These are phyloP conservation scores for Yarrowia sp. DNA, from an alignment of 805 yeast genomes.

Conservation along the genomic window DNA sequence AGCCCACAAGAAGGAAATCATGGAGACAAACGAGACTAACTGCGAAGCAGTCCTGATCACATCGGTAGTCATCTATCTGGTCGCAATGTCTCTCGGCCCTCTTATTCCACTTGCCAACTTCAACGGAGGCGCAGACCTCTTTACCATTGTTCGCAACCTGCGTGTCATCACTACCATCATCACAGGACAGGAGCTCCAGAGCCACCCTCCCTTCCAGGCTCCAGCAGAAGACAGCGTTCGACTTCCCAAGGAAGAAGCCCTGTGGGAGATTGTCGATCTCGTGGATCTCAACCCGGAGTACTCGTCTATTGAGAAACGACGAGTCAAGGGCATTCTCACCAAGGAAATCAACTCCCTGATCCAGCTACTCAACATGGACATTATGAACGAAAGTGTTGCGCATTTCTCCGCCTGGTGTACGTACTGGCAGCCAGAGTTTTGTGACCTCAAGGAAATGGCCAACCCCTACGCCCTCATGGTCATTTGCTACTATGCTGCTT, in stretches of 20 bases:
- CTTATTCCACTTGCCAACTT: neutral
- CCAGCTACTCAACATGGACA: neutral
- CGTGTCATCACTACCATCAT: neutral
- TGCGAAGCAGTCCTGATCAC: neutral
- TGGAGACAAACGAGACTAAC: neutral
- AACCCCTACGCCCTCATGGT: constrained; percentile 9
- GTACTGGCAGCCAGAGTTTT: constrained; percentile 8
- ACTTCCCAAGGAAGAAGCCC: neutral
- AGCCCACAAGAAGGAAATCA: neutral
- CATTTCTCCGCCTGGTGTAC: constrained; percentile 10
- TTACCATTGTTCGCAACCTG: neutral
- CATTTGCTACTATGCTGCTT: constrained; percentile 3
- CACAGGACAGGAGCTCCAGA: neutral
- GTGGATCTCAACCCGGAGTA: neutral
- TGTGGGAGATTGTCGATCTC: constrained; percentile 9
- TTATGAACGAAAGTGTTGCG: neutral
- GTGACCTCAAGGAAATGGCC: neutral
- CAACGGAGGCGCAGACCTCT: constrained; percentile 3
- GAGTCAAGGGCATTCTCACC: neutral
- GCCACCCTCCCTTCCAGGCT: neutral
- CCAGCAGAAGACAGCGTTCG: neutral
- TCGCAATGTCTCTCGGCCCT: constrained; percentile 10
- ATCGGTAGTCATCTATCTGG: neutral
- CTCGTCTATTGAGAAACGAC: neutral
- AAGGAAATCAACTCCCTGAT: constrained; percentile 1